phyloP scores from a whole-genome alignment of 2,329 filamentous ascomycete genomes.

The Delphinella strobiligena region DNA sequence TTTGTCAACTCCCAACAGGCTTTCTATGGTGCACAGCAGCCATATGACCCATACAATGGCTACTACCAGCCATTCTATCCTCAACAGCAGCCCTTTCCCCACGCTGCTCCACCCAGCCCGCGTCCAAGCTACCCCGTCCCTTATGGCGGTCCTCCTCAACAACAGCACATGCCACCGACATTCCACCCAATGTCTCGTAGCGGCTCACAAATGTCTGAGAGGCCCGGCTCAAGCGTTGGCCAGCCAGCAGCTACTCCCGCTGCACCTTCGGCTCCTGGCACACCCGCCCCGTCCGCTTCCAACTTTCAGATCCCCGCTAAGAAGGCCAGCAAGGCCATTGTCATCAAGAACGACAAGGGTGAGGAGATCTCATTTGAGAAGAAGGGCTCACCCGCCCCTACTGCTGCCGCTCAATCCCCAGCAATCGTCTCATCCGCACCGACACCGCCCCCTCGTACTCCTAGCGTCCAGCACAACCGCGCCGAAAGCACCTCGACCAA shows the following conservation, averaged over 20 bases:
- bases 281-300: conserved; percentile 47
- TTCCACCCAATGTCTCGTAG: conserved; percentile 65
- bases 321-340: conserved; percentile 61
- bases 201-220: conserved; percentile 62
- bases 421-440: conserved; percentile 67
- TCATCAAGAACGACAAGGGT: conserved; percentile 74
- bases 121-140: conserved; percentile 34
- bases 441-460: conserved; percentile 56
- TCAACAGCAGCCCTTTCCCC: conserved; percentile 40
- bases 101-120: conserved; percentile 32
- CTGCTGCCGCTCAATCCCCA: conserved; percentile 44
- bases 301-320: conserved; percentile 51
- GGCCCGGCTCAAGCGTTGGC: conserved; percentile 47
- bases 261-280: conserved; percentile 34
- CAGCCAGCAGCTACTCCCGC: conserved; percentile 34
- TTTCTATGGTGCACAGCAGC: conserved; percentile 44
- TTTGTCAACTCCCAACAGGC: conserved; percentile 37
- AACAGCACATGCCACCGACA: conserved; percentile 44
- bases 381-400: conserved; percentile 24
- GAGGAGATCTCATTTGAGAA: conserved; percentile 57
- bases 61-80: conserved; percentile 36
- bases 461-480: conserved; percentile 56
- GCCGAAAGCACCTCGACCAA: conserved; percentile 60
- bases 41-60: conserved; percentile 34
- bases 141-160: conserved; percentile 34